A percentile compares a stretch with the other conserved stretches of the same genome.
Conservation (phyloP, 441 rosid species). For the Populus tomentosa region DNA sequence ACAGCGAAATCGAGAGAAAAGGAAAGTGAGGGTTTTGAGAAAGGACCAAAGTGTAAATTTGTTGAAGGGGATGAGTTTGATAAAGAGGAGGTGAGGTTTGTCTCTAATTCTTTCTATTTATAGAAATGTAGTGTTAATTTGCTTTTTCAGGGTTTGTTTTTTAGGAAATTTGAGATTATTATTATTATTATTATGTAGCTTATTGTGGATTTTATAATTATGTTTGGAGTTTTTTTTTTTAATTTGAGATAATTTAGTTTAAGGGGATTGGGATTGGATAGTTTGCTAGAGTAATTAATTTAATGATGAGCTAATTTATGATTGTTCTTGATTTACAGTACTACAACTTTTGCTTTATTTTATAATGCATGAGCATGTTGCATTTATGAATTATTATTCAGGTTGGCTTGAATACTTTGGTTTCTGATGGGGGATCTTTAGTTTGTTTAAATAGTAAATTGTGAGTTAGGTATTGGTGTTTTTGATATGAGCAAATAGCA, state of each 20-base stretch:
- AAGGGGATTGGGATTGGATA: background rate
- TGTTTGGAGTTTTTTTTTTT: no score
- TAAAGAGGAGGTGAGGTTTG: constrained; percentile 56
- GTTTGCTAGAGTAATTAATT: background rate
- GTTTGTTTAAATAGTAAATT: no score
- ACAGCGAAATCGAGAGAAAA: constrained; percentile 40
- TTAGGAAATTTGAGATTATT: background rate
- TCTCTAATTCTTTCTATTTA: constrained; percentile 15
- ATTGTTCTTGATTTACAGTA: background rate
- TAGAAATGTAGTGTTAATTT: background rate
- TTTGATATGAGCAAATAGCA: no score
- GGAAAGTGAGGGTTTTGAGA: constrained; percentile 19
- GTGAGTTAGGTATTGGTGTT: no score
- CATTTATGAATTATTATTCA: no score
- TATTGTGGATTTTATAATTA: background rate
- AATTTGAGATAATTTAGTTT: background rate
- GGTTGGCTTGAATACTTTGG: no score
- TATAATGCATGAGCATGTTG: no score
- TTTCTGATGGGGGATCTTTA: no score
- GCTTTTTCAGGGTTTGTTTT: background rate
- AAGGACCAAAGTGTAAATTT: constrained; percentile 16
- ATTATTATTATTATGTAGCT: no score
- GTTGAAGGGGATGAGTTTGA: constrained; percentile 36
- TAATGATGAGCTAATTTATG: background rate
- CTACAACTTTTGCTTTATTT: background rate